These are phyloP conservation scores for Termitomyces sp. DNA, from an alignment of 768 basidiomycete genomes.

Conservation along the genomic window DNA sequence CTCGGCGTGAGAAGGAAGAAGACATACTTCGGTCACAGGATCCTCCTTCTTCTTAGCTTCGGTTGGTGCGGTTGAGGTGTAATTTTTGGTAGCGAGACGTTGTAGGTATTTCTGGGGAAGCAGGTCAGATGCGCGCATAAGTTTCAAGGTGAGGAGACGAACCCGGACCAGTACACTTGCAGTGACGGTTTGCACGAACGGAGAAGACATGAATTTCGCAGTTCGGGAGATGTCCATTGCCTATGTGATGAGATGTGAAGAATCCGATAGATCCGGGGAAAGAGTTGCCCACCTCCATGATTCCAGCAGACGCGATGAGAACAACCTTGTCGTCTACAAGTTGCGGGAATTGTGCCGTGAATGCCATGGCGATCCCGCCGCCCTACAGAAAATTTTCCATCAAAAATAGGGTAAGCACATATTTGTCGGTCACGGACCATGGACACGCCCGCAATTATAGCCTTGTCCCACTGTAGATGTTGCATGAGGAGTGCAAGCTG, in stretches of 20 bases:
- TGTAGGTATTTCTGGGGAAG: conserved; percentile 44
- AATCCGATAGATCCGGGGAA: background rate
- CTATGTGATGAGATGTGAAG: conserved; percentile 23
- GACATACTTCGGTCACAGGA: conserved; percentile 40
- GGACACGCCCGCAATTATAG: conserved; percentile 63
- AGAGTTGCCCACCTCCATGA: conserved; percentile 49
- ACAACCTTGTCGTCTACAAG: conserved; percentile 62
- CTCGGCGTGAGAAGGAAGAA: background rate
- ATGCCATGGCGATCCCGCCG: conserved; percentile 68
- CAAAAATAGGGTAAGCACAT: background rate
- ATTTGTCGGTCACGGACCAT: conserved; percentile 48
- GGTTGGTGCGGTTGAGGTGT: conserved; percentile 5
- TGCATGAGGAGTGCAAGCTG: conserved; percentile 86
- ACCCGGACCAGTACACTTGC: conserved; percentile 64
- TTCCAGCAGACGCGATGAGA: conserved; percentile 67
- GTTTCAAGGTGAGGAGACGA: conserved; percentile 18
- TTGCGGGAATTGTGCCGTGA: conserved; percentile 66
- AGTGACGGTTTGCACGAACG: conserved; percentile 60
- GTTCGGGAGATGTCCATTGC: conserved; percentile 66
- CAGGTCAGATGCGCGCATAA: background rate
- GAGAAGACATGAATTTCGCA: conserved; percentile 73
- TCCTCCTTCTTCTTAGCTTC: conserved; percentile 19
- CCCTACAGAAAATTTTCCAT: conserved; percentile 40
- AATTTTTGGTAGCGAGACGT: conserved; percentile 37
- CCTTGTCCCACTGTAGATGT: conserved; percentile 67